Base-by-base conservation (phyloP, 129 eudicot genomes). In the Lonicera japonica region DNA sequence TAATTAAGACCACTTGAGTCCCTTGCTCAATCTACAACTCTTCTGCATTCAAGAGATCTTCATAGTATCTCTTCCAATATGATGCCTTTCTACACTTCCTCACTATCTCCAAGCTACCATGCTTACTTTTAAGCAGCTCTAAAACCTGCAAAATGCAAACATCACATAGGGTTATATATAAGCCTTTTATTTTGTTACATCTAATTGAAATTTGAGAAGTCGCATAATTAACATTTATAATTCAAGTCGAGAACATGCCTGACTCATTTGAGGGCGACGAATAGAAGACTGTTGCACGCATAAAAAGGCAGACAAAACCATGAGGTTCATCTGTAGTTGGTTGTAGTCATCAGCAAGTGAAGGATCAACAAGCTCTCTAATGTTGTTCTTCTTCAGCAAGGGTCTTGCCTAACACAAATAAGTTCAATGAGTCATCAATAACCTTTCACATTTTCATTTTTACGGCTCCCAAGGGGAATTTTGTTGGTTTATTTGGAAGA, bases 201-300 rank as follows among this genome's bases (percentile, higher is more conserved):
- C 36, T 29, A 29, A 29, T 29, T 29, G 6, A 29, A 29, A 2
- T 43, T 43, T 14, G 3, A 43, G 13, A 1, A 43, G 50, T 43
- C 16, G 16, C 50, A 5, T 19, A 34, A 60, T 23, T 8, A 23
- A 9, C 24, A 34, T 47, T 23, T 8, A 23, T 68, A 24, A 34
- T 41, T 40, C 54, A 61, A 40, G 38, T n/a, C 11, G 16, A 23
- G 60, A 36, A 81, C 71, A 21, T 78, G 57, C 95, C 92, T 90
- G 90, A 61, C 83, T 84, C 94, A 91, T 87, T 50, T 71, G 73
- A 43, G 97, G 95, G 25, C 95, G 90, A 56, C 87, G 77, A 56
- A 87, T 84, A 16, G 97, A 82, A 57, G 95, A 91, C 45, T 75
- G 86, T 73, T 91, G 95, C 51, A 87, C 76, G 45, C 97, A 87